These are phyloP conservation scores for Phytophthora cryptogea DNA, from an alignment of 352 stramenopile species.

Conservation along the genomic window DNA sequence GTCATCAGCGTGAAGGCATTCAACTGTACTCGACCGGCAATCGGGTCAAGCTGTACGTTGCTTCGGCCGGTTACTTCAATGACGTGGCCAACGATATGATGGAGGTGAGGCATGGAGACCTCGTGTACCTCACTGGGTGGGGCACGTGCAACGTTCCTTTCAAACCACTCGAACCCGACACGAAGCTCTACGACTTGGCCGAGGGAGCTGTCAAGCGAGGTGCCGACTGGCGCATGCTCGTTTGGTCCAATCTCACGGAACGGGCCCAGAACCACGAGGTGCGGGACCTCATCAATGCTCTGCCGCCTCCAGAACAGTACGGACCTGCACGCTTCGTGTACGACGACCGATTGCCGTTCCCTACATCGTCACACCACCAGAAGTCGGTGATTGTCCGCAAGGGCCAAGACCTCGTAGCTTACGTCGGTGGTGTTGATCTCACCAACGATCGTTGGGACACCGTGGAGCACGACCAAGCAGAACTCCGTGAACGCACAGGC, in stretches of 20 bases:
- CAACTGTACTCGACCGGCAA: constrained; percentile 53
- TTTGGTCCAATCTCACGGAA: constrained; percentile 71
- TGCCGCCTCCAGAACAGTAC: constrained; percentile 32
- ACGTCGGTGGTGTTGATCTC: constrained; percentile 60
- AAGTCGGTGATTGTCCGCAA: constrained; percentile 66
- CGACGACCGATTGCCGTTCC: constrained; percentile 63
- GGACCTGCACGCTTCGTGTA: constrained; percentile 54
- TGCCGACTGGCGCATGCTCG: constrained; percentile 56
- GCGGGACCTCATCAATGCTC: constrained; percentile 56
- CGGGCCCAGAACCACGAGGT: constrained; percentile 56
- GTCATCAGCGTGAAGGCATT: constrained; percentile 48
- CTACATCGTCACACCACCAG: constrained; percentile 69
- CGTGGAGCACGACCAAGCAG: constrained; percentile 50
- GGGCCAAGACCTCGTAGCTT: constrained; percentile 42
- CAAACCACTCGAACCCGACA: constrained; percentile 42
- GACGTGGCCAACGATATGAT: constrained; percentile 54
- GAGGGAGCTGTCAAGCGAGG: constrained; percentile 39
- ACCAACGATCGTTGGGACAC: constrained; percentile 70
- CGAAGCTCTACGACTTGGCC: constrained; percentile 41
- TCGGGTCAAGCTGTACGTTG: constrained; percentile 52
- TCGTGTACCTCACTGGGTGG: constrained; percentile 65
- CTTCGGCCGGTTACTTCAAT: constrained; percentile 52
- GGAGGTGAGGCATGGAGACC: constrained; percentile 30
- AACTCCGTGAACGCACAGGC: constrained; percentile 41
- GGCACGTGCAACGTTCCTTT: constrained; percentile 66